These are phyloP conservation scores for Fimicolochytrium jonesii DNA, from an alignment of 192 early-diverging fungal genomes.

Conservation along the genomic window DNA sequence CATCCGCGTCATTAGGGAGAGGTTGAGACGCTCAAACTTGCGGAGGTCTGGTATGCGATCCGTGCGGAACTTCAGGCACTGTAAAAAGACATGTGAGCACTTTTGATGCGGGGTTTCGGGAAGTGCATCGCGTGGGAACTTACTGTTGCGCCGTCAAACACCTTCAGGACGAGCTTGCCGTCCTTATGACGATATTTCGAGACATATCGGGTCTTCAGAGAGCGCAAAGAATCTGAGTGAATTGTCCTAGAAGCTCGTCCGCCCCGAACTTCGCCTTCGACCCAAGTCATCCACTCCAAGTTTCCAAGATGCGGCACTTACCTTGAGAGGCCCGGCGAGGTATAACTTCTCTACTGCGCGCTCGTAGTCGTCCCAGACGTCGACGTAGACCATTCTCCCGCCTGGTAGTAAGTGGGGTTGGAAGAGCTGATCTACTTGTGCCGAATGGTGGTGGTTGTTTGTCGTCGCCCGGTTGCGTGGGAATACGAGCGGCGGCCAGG, in stretches of 20 bases:
- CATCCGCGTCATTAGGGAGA: constrained; percentile 66
- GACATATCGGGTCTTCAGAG: constrained; percentile 62
- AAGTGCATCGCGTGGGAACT: not conserved
- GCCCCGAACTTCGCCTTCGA: no score
- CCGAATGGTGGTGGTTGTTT: no score
- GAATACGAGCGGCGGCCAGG: no score
- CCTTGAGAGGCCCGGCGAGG: constrained; percentile 50
- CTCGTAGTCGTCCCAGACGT: constrained; percentile 71
- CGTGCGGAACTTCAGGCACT: constrained; percentile 66
- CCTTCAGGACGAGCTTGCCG: constrained; percentile 68
- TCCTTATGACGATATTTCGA: constrained; percentile 62
- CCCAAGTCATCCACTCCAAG: no score
- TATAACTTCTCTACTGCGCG: constrained; percentile 71
- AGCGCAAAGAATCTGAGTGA: no score
- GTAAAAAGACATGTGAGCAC: not conserved
- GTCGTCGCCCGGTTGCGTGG: no score
- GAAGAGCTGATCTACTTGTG: no score
- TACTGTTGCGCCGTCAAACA: constrained; percentile 68
- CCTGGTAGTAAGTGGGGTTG: no score
- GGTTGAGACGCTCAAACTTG: constrained; percentile 68
- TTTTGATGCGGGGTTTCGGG: no score
- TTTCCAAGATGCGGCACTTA: constrained; percentile 35
- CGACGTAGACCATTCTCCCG: constrained; percentile 69
- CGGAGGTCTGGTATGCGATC: constrained; percentile 64
- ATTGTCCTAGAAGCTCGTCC: no score